Percentiles rank a stretch among this genome's conserved stretches.
Conservation (phyloP, 495 filamentous ascomycete genomes). For the Neurospora pannonica region DNA sequence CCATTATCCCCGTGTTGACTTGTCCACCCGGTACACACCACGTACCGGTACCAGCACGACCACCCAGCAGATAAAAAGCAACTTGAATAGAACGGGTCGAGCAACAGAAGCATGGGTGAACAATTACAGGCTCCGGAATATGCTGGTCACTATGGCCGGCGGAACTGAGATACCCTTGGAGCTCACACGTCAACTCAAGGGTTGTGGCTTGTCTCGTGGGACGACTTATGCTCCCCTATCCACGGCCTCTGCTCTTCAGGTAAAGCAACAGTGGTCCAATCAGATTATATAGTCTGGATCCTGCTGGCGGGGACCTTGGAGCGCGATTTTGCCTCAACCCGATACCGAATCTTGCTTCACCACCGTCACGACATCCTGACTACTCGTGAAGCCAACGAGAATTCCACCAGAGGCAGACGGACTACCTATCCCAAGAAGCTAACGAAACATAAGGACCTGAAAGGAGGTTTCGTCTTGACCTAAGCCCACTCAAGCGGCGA, state of each 20-base stretch:
- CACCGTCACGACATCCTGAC: background rate
- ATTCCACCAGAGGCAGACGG: background rate
- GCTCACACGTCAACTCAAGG: background rate
- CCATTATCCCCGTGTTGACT: background rate
- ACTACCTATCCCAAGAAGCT: background rate
- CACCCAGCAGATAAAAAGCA: background rate
- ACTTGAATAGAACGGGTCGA: background rate
- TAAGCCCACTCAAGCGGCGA: slow-evolving; percentile 22
- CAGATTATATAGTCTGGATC: background rate
- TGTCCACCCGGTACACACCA: background rate
- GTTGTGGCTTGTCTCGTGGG: background rate
- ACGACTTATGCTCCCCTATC: background rate
- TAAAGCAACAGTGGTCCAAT: background rate
- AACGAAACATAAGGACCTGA: slow-evolving; percentile 11
- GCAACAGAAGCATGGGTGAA: background rate
- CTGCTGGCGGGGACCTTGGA: background rate
- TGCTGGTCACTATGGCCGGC: background rate
- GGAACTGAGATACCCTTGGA: background rate
- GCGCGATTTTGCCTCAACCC: background rate
- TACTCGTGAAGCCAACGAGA: background rate
- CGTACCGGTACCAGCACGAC: background rate
- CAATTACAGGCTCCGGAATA: background rate
- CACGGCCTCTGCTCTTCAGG: background rate
- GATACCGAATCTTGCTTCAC: background rate
- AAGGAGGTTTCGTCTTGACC: slow-evolving; percentile 14